Conservation (phyloP, 1,139 yeast genomes). For the Nakaseomyces uthaithaninus region DNA sequence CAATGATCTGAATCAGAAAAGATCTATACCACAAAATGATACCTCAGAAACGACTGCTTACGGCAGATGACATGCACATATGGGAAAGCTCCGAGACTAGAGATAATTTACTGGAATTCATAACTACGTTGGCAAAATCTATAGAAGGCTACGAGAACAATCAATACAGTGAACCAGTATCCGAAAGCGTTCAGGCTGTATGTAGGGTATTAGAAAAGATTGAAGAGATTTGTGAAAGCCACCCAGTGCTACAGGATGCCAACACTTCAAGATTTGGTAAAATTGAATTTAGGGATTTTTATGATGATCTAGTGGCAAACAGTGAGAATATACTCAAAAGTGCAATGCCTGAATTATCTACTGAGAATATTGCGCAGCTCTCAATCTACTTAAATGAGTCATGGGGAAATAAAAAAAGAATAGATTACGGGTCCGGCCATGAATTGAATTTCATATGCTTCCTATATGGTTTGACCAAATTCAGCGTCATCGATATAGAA, state of each 20-base stretch:
- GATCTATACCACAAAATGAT: no score
- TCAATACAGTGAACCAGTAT: slow-evolving; percentile 36
- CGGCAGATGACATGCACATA: slow-evolving; percentile 50
- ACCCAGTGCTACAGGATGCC: slow-evolving; percentile 60
- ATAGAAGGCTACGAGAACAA: slow-evolving; percentile 57
- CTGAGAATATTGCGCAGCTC: slow-evolving; percentile 36
- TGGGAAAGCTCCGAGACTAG: slow-evolving; percentile 56
- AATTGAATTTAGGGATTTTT: slow-evolving; percentile 75
- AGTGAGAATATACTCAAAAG: slow-evolving; percentile 28
- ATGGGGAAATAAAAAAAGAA: slow-evolving; percentile 79
- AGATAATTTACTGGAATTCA: slow-evolving; percentile 44
- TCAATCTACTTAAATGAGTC: slow-evolving; percentile 53
- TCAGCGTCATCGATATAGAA: slow-evolving; percentile 34
- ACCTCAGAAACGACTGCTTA: slow-evolving; percentile 51
- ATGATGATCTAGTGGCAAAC: slow-evolving; percentile 50
- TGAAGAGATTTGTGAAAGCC: slow-evolving; percentile 37
- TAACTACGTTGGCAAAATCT: slow-evolving; percentile 51
- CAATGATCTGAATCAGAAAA: not conserved
- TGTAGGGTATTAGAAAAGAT: slow-evolving; percentile 41
- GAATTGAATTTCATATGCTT: slow-evolving; percentile 80
- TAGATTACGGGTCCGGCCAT: slow-evolving; percentile 97
- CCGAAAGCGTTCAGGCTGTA: slow-evolving; percentile 34
- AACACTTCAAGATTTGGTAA: slow-evolving; percentile 83
- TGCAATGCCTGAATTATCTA: slow-evolving; percentile 18
- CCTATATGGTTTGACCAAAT: slow-evolving; percentile 46